Evolutionary conservation across 176 grass and related monocot species (phyloP), one percentile per base, ranked within the genome.

Genomic region (Olyra latifolia): DNA sequence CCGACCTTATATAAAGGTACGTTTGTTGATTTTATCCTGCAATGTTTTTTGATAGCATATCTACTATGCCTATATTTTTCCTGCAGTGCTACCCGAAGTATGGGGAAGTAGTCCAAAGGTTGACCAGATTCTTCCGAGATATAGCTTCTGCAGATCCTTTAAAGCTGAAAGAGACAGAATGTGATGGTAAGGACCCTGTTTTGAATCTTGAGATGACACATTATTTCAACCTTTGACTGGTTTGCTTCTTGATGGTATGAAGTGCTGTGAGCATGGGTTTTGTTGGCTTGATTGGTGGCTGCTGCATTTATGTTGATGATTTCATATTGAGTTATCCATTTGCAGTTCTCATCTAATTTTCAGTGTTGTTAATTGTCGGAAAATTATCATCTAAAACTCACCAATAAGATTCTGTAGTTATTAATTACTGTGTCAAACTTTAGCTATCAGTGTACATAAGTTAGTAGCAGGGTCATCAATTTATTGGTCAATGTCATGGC

Each of bases 81-180:
- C 59, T 91, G 80, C 86, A 98, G 92, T 87, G 83, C 78, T 93
- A 98, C 71, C 66, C 88, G 46, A 98, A 93, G 22, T 98, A 95
- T 88, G 95, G 95, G 75, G 88, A 98, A 80, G 86, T 95, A 74
- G 77, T 93, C 48, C 91, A 89, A 79, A 90, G 88, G 27, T 68
- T 95, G 79, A 95, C 96, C 56, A 83, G 28, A 75, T 98, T 98
- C 90, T 98, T 98, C 81, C 86, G 88, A 78, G 90, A 93, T 63
- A 94, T 89, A 88, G 85, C 71, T 78, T 72, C 69, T 89, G 74
- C 70, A 67, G 82, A 67, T 56, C 56, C 73, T 79, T 81, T 80
- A 53, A 84, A 86, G 54, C 85, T 79, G 82, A 93, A 93, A 61
- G 79, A 47, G 81, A 79, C 43, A 39, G 77, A 90, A 43, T 77